Evolutionary conservation across 2,329 filamentous ascomycete genomes (phyloP).

Genomic region (Beauveria rudraprayagi): DNA sequence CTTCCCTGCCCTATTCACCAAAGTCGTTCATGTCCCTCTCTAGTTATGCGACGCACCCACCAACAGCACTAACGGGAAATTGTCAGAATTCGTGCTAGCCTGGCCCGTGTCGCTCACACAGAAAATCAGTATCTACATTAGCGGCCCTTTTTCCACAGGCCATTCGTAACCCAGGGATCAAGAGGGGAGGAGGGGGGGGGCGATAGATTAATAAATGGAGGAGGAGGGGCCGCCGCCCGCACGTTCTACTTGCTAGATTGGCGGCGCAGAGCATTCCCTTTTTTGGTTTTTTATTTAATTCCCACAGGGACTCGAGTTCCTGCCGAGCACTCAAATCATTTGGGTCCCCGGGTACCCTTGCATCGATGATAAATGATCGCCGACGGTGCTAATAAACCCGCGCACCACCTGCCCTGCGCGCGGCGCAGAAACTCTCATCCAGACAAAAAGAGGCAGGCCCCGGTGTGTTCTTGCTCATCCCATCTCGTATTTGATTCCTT

Average conservation of each 20-base stretch:
- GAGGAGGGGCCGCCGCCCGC: no score
- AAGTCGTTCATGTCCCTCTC: not conserved
- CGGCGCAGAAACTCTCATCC: not conserved
- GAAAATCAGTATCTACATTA: no score
- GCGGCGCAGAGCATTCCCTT: no score
- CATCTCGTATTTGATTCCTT: not conserved
- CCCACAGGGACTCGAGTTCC: not conserved
- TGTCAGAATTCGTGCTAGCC: constrained; percentile 5
- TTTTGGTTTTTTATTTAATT: no score
- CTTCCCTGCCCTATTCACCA: not conserved
- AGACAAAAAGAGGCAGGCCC: constrained; percentile 1
- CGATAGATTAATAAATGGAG: no score
- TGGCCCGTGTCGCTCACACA: not conserved
- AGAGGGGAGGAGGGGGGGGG: no score
- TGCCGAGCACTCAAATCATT: not conserved
- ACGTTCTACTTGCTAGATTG: no score
- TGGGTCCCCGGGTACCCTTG: not conserved
- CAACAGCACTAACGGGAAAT: not conserved
- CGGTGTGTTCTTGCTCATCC: no score
- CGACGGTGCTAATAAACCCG: not conserved
- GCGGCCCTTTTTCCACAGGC: no score
- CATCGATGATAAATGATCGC: not conserved
- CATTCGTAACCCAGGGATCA: no score
- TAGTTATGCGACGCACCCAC: not conserved
- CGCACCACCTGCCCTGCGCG: not conserved